Evolutionary conservation across 257 asterid genomes (phyloP).

Genomic region (Osmanthus fragrans): DNA sequence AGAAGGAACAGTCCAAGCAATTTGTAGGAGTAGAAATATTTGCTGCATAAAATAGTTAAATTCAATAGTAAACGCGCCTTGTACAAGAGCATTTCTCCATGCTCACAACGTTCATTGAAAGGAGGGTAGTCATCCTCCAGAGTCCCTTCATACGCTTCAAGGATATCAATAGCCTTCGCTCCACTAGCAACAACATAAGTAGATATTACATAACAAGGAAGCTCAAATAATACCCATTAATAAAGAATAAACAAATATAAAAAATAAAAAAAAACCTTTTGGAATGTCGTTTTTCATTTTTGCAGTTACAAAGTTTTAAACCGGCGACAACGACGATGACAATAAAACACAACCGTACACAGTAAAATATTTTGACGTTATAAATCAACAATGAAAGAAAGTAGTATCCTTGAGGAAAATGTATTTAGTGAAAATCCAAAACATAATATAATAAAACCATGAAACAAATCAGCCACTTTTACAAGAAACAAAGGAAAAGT

Average conservation of each 20-base stretch:
- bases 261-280: neutral
- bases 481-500: neutral
- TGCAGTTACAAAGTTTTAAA: neutral
- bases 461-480: neutral
- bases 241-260: neutral
- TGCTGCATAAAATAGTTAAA: constrained; percentile 10
- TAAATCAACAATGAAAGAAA: neutral
- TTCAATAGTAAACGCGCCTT: constrained; percentile 50
- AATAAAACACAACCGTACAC: neutral
- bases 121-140: constrained; percentile 97
- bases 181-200: constrained; percentile 51
- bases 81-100: constrained; percentile 95
- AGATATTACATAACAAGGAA: constrained; percentile 12
- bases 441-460: neutral
- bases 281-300: neutral
- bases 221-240: neutral
- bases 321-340: neutral
- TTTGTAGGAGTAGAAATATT: constrained; percentile 4
- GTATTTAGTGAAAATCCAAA: neutral
- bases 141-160: constrained; percentile 98
- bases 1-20: constrained; percentile 19
- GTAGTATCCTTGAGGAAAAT: neutral
- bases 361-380: neutral
- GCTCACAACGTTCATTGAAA: constrained; percentile 91
- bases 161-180: constrained; percentile 94